Evolutionary conservation across 2,329 filamentous ascomycete species (phyloP), one percentile per base, ranked within the genome.

Genomic region (Thielaviopsis musarum): DNA sequence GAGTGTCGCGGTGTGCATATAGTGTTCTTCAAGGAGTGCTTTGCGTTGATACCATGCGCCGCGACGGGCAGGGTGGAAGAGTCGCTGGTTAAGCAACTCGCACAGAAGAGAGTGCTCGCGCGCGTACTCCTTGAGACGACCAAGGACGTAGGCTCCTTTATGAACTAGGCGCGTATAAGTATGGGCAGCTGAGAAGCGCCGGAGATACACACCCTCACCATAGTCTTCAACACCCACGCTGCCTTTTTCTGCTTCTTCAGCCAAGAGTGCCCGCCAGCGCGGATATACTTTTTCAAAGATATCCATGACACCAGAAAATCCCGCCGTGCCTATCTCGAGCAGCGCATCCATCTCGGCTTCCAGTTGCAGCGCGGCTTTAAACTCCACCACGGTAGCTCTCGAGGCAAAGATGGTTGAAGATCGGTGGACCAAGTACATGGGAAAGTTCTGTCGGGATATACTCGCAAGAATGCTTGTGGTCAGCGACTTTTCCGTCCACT

Each of bases 31-130:
- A 1, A 98, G 71, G 1, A 98, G 74, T 0, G 91, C 93, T 71
- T 94, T 95, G 21, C 93, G 87, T 67, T 96, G 91, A 68, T 97
- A 97, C 93, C 93, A 98, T 0, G 84, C 82, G 0, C 93, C 93
- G 51, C 93, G 81, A 28, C 91, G 81, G 1, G 90, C 82, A 52
- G 87, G 77, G 66, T 97, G 91, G 66, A 97, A 97, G 0, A 96
- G 77, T 4, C 80, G 80, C 68, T 98, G 93, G 3, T 73, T 72
- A 0, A 98, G 80, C 3, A 98, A 77, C 66, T 93, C 87, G 0
- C 72, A 76, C 1, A 95, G 73, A 0, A 95, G 72, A 2, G 77
- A 73, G 67, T 96, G 83, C 67, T 98, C 93, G 26, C 81, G 80
- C 59, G 76, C 75, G 68, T 97, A 82, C 54, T 90, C 76, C 67